These are phyloP conservation scores for Hypoxylon sp. DNA, from an alignment of 2,329 filamentous ascomycete species.

Conservation along the genomic window DNA sequence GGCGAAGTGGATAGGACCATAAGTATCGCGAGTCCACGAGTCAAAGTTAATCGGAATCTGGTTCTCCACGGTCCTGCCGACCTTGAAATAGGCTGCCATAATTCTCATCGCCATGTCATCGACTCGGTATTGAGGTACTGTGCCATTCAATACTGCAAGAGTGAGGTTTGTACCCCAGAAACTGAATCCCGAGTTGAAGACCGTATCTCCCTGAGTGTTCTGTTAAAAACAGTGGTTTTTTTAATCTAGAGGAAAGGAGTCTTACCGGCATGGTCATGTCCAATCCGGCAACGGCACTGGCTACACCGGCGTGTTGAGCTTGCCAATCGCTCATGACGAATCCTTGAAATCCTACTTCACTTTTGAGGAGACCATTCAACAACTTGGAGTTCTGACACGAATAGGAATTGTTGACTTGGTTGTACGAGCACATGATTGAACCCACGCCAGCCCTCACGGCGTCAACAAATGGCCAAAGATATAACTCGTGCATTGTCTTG, in stretches of 20 bases:
- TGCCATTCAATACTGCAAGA: conserved; percentile 88
- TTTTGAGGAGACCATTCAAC: conserved; percentile 82
- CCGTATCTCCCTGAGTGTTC: conserved; percentile 72
- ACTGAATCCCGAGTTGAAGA: conserved; percentile 79
- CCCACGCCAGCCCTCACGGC: conserved; percentile 77
- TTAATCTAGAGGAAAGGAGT: too few species aligned
- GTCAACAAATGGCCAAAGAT: conserved; percentile 84
- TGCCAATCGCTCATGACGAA: conserved; percentile 87
- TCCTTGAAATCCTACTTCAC: conserved; percentile 85
- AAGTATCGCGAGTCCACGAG: conserved; percentile 86
- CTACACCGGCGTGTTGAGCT: conserved; percentile 79
- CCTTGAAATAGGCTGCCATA: conserved; percentile 79
- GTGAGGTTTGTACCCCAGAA: conserved; percentile 93
- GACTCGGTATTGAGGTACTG: conserved; percentile 86
- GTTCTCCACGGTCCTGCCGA: conserved; percentile 65
- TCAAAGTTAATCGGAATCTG: conserved; percentile 81
- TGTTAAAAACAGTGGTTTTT: too few species aligned
- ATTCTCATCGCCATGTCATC: conserved; percentile 95
- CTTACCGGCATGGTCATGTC: conserved; percentile 85
- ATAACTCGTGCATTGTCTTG: conserved; percentile 81
- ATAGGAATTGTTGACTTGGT: conserved; percentile 86
- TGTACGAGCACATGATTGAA: conserved; percentile 78
- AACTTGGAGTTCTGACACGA: conserved; percentile 84
- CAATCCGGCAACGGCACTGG: conserved; percentile 78
- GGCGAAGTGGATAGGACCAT: conserved; percentile 76